These are phyloP conservation scores for Thalassia testudinum DNA, from an alignment of 116 monocot species.

Conservation along the genomic window DNA sequence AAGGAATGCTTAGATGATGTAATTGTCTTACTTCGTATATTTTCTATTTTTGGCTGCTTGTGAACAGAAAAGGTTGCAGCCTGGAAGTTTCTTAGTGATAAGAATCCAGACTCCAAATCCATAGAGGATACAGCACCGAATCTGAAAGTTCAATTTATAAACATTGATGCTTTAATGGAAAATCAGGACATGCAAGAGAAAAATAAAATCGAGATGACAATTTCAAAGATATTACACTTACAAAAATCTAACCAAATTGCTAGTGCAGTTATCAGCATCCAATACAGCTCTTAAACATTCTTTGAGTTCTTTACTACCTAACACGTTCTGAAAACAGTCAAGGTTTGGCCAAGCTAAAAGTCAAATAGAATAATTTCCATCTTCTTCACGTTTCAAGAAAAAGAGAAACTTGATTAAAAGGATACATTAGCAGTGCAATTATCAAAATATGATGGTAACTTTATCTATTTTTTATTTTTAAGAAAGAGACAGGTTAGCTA, in stretches of 20 bases:
- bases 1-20: no score
- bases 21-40: constrained; percentile 34
- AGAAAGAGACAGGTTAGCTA: no score
- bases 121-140: constrained; percentile 51
- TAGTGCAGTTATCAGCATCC: constrained; percentile 38
- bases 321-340: constrained; percentile 42
- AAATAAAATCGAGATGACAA: neutral
- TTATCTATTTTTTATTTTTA: no score
- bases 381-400: neutral
- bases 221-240: constrained; percentile 18
- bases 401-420: no score
- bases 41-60: constrained; percentile 62
- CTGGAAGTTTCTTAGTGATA: constrained; percentile 60
- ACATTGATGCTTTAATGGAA: neutral
- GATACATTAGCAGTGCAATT: no score
- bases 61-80: constrained; percentile 26
- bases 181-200: neutral
- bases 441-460: no score
- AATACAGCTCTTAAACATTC: constrained; percentile 33
- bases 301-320: constrained; percentile 59
- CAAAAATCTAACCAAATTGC: constrained; percentile 61
- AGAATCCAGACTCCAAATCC: constrained; percentile 49
- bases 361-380: neutral
- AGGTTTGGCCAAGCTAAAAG: neutral
- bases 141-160: constrained; percentile 13